phyloP scores from a whole-genome alignment of 371 early-diverging fungal species.

The Rhizopus stolonifer region DNA sequence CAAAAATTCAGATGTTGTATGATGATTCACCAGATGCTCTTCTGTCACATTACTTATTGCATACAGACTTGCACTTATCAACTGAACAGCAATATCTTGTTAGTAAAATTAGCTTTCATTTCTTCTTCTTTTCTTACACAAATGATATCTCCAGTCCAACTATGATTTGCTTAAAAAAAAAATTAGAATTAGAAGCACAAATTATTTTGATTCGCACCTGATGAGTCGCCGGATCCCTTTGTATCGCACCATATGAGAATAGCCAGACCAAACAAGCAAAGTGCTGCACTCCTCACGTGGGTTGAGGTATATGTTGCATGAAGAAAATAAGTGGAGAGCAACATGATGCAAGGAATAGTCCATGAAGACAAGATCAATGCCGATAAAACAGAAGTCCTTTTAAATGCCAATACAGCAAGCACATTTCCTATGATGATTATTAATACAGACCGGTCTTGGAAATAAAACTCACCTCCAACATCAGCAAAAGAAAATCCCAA shows the following conservation, averaged over 20 bases:
- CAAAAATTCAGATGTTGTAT: conserved; percentile 32
- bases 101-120: background rate
- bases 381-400: conserved; percentile 44
- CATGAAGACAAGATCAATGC: conserved; percentile 42
- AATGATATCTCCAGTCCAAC: conserved; percentile 47
- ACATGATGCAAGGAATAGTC: conserved; percentile 47
- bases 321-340: conserved; percentile 33
- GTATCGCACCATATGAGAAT: conserved; percentile 41
- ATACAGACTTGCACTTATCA: conserved; percentile 43
- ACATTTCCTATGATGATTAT: conserved; percentile 31
- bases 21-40: conserved; percentile 41
- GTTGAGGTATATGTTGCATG: conserved; percentile 24
- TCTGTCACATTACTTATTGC: conserved; percentile 47
- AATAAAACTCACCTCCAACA: conserved; percentile 31
- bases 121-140: conserved; percentile 28
- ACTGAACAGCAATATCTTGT: conserved; percentile 22
- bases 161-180: conserved; percentile 31
- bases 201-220: conserved; percentile 11
- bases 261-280: conserved; percentile 35
- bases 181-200: background rate
- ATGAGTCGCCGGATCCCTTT: conserved; percentile 9
- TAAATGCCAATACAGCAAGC: conserved; percentile 44
- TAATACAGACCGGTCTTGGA: no score
- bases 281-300: conserved; percentile 30
- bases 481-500: conserved; percentile 46